These are phyloP conservation scores for Mayamaea pseudoterrestris DNA, from an alignment of 108 stramenopile species.

Conservation along the genomic window DNA sequence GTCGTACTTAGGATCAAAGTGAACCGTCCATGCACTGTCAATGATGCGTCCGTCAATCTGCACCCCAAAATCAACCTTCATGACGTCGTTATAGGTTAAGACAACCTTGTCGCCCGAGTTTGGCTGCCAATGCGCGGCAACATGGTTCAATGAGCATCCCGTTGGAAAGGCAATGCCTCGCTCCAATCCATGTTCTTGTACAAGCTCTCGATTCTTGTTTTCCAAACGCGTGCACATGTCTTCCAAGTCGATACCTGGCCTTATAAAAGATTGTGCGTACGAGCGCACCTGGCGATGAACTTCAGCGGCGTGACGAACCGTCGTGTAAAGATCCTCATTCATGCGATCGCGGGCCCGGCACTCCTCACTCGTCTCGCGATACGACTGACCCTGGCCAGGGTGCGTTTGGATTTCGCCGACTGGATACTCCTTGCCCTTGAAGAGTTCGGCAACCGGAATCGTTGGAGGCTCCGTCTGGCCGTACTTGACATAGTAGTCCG, in stretches of 20 bases:
- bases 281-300: slow-evolving; percentile 94
- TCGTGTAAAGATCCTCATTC: slow-evolving; percentile 71
- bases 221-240: slow-evolving; percentile 95
- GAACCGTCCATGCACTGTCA: slow-evolving; percentile 97
- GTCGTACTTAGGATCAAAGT: slow-evolving; percentile 92
- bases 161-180: slow-evolving; percentile 98
- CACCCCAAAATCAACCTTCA: slow-evolving; percentile 98
- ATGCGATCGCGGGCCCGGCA: slow-evolving; percentile 71
- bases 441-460: slow-evolving; percentile 69
- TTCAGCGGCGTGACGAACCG: slow-evolving; percentile 85
- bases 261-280: slow-evolving; percentile 89
- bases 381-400: slow-evolving; percentile 68
- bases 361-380: slow-evolving; percentile 82
- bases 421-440: slow-evolving; percentile 57
- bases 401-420: slow-evolving; percentile 85
- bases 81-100: slow-evolving; percentile 83
- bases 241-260: slow-evolving; percentile 90
- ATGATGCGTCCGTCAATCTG: slow-evolving; percentile 99
- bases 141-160: slow-evolving; percentile 94
- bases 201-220: slow-evolving; percentile 86
- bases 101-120: slow-evolving; percentile 93
- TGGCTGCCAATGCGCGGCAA: slow-evolving; percentile 98
- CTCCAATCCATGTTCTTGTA: slow-evolving; percentile 78
- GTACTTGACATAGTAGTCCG: slow-evolving; percentile 85
- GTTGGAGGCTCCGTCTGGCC: slow-evolving; percentile 97